phyloP scores from a whole-genome alignment of 2,329 filamentous ascomycete genomes.

The Fusarium gaditjirri region DNA sequence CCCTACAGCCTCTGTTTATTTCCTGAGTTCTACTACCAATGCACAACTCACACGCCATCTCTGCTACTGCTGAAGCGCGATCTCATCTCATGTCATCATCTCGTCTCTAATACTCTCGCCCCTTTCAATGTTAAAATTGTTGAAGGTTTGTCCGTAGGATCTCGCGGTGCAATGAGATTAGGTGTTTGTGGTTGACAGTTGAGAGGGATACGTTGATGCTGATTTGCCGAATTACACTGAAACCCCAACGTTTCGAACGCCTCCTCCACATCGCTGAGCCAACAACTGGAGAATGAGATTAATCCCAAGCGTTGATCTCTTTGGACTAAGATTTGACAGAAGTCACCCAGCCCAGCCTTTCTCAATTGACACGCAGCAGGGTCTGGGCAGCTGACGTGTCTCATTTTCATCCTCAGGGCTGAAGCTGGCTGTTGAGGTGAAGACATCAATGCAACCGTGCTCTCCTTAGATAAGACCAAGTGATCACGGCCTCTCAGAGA shows the following conservation, averaged over 20 bases:
- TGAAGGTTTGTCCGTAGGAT: not conserved
- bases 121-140: not conserved
- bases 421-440: slow-evolving; percentile 21
- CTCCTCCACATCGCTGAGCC: slow-evolving; percentile 41
- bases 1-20: slow-evolving; percentile 28
- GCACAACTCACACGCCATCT: slow-evolving; percentile 12
- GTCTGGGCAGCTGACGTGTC: slow-evolving; percentile 35
- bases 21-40: not conserved
- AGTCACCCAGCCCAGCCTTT: slow-evolving; percentile 5
- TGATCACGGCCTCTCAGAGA: slow-evolving; percentile 1
- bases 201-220: slow-evolving; percentile 18
- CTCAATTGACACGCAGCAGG: slow-evolving; percentile 28
- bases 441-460: slow-evolving; percentile 14
- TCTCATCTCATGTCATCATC: slow-evolving; percentile 4
- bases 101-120: not conserved
- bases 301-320: slow-evolving; percentile 5
- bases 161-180: not conserved
- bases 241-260: slow-evolving; percentile 42
- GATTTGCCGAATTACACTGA: slow-evolving; percentile 32
- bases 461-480: slow-evolving; percentile 16
- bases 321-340: slow-evolving; percentile 19
- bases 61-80: not conserved
- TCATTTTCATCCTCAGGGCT: slow-evolving; percentile 23
- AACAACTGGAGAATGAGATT: slow-evolving; percentile 32
- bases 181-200: not conserved